Base-by-base conservation (phyloP, 2,329 filamentous ascomycete species). In the Pyrenophora graminea region DNA sequence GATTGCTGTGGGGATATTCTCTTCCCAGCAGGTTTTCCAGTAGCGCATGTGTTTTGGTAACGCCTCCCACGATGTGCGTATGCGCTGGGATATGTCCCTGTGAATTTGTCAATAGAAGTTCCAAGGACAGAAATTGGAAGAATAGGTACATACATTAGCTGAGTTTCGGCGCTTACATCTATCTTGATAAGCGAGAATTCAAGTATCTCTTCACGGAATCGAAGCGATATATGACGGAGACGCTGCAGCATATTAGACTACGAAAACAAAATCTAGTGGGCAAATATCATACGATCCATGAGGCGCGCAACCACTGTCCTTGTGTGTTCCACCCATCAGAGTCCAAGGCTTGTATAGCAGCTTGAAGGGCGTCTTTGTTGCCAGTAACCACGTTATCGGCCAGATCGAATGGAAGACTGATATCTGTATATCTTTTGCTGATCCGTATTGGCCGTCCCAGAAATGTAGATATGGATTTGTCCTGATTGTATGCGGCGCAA, bases 261-360 rank as follows among this genome's bases (percentile, higher is more conserved):
- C 3, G 39, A 1, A 10, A 5, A 18, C 3, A 15, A 9, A 17
- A 7, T 7, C 1, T 15, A 15, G 15, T 15, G 15, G 3, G 7
- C 13, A 3, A 7, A 13, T n/a, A 2, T 51, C 55, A 19, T 45
- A 65, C 55, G 18, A 68, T 63, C 64, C 66, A 71, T 7, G 60
- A 61, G n/a, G 63, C 62, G 25, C 68, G 56, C 4, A 62, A 39
- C 52, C 64, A 64, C 17, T 55, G 55, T 4, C 59, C 49, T 32
- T 63, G 53, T 4, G 63, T 67, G 34, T 81, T 83, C 81, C 69
- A 72, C 3, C 68, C 68, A 13, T 66, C 54, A 7, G 46, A 30
- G 34, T 69, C 68, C 6, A 72, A 52, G 8, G 31, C 41, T 34
- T 52, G 39, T 19, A 64, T 63, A 3, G 66, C 66, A 18, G 41